A percentile compares a stretch with the other conserved stretches of the same genome.
Conservation (phyloP, 2,329 filamentous ascomycete genomes). For the Pseudogymnoascus sp. region DNA sequence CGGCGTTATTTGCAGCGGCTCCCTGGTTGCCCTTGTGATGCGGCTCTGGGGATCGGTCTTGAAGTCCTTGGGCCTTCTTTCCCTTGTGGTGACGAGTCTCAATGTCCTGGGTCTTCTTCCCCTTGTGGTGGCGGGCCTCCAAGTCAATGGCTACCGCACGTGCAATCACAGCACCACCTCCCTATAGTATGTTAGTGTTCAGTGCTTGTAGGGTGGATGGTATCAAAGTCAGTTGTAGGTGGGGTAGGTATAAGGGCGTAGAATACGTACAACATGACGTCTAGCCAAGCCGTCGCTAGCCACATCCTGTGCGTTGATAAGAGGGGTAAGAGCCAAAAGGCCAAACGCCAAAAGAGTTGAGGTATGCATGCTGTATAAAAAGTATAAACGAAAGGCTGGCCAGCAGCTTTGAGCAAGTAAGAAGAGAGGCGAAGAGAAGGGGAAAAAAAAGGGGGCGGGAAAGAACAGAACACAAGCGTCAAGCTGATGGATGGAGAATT, state of each 20-base stretch:
- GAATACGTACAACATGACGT: conserved; percentile 14
- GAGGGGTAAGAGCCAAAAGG: conserved; percentile 22
- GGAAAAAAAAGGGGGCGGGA: conserved; percentile 9
- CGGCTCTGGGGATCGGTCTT: not conserved
- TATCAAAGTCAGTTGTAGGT: not conserved
- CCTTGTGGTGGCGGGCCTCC: conserved; percentile 15
- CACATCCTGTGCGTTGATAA: conserved; percentile 16
- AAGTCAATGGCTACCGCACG: conserved; percentile 3
- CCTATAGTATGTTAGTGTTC: conserved; percentile 12
- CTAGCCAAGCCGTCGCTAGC: conserved; percentile 15
- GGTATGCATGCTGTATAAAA: conserved; percentile 25
- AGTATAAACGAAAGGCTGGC: conserved; percentile 21
- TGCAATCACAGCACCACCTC: not conserved
- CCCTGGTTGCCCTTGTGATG: not conserved
- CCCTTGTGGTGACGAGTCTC: conserved; percentile 6
- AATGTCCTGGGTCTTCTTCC: conserved; percentile 10
- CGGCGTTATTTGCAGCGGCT: no score
- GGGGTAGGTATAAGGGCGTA: not conserved
- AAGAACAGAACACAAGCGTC: conserved; percentile 13
- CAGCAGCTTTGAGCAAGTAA: conserved; percentile 21
- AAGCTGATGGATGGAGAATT: conserved; percentile 13
- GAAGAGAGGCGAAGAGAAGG: conserved; percentile 14
- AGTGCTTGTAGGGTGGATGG: not conserved
- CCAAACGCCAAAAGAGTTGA: conserved; percentile 20
- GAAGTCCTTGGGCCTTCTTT: not conserved